Percentiles rank a stretch among this genome's conserved stretches.
These are phyloP conservation scores for Starmerella bacillaris DNA, from an alignment of 805 yeast species.

Conservation along the genomic window DNA sequence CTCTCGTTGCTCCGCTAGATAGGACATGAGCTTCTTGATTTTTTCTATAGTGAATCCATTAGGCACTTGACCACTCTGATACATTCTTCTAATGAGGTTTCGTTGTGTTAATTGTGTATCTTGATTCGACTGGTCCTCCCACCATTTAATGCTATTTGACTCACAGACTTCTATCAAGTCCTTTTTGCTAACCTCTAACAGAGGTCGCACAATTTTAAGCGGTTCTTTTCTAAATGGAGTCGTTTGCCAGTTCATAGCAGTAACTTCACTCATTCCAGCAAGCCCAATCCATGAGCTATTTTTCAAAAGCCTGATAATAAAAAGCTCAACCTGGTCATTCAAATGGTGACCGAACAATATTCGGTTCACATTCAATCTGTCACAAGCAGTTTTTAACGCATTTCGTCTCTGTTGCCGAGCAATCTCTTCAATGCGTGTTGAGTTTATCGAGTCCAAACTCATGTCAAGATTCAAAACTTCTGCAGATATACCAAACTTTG, in stretches of 20 bases:
- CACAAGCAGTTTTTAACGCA: slow-evolving; percentile 29
- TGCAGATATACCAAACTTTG: slow-evolving; percentile 21
- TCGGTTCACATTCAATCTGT: slow-evolving; percentile 20
- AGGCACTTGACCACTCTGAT: slow-evolving; percentile 15
- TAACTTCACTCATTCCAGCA: slow-evolving; percentile 30
- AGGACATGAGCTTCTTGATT: neutral
- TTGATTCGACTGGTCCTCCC: slow-evolving; percentile 50
- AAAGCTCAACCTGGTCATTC: slow-evolving; percentile 61
- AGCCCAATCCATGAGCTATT: slow-evolving; percentile 40
- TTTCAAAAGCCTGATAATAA: slow-evolving; percentile 33
- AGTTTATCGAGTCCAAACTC: neutral
- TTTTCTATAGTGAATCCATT: slow-evolving; percentile 13
- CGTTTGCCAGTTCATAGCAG: slow-evolving; percentile 9
- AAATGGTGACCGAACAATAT: slow-evolving; percentile 48
- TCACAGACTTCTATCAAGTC: slow-evolving; percentile 32
- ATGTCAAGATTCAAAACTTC: slow-evolving; percentile 20
- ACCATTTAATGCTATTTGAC: slow-evolving; percentile 33
- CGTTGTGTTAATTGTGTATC: slow-evolving; percentile 39
- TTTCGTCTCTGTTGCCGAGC: slow-evolving; percentile 42
- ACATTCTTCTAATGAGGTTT: slow-evolving; percentile 31
- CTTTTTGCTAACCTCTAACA: slow-evolving; percentile 30
- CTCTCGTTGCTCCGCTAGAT: slow-evolving; percentile 5
- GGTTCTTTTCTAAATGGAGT: neutral
- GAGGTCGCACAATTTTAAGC: slow-evolving; percentile 32
- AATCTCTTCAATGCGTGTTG: slow-evolving; percentile 34